Evolutionary conservation across 768 basidiomycete species (phyloP).

Genomic region (Phylloporus sp.): DNA sequence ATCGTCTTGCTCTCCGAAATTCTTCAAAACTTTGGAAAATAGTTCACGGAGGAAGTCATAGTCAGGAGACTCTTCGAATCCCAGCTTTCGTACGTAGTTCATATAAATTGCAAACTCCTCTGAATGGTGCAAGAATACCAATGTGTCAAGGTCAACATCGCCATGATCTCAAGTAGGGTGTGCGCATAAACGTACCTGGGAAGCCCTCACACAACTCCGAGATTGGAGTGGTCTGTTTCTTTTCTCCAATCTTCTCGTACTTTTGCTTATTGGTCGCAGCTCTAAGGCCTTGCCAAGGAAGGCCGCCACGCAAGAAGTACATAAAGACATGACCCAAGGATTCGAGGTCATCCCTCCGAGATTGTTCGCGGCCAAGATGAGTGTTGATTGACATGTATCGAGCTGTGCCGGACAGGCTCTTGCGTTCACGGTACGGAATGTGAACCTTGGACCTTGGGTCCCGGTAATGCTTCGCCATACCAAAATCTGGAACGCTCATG

Average conservation of each 20-base stretch:
- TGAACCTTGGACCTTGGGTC: constrained; percentile 97
- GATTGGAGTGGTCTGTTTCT: constrained; percentile 93
- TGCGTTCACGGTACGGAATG: constrained; percentile 99
- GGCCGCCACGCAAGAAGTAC: constrained; percentile 95
- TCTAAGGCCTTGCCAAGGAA: constrained; percentile 97
- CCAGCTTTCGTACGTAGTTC: constrained; percentile 98
- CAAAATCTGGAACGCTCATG: constrained; percentile 65
- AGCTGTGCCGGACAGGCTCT: constrained; percentile 93
- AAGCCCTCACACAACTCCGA: constrained; percentile 94
- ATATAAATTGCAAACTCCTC: constrained; percentile 99
- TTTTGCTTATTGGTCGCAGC: constrained; percentile 99
- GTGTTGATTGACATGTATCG: constrained; percentile 99
- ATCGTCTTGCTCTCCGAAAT: constrained; percentile 83
- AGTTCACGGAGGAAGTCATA: constrained; percentile 97
- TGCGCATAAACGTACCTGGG: constrained; percentile 55
- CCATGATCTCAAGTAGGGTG: not conserved
- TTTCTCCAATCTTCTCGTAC: constrained; percentile 99
- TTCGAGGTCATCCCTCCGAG: constrained; percentile 93
- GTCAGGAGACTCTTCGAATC: constrained; percentile 96
- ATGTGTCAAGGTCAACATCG: not conserved
- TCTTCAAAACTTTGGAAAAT: constrained; percentile 89
- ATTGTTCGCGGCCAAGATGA: constrained; percentile 92
- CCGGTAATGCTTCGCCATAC: constrained; percentile 99
- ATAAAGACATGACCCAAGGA: constrained; percentile 98
- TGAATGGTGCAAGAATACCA: constrained; percentile 4